Percentiles rank a stretch among this genome's conserved stretches.
Evolutionary conservation across 179 eudicot genomes (phyloP).

Genomic region (Beta corolliflora): DNA sequence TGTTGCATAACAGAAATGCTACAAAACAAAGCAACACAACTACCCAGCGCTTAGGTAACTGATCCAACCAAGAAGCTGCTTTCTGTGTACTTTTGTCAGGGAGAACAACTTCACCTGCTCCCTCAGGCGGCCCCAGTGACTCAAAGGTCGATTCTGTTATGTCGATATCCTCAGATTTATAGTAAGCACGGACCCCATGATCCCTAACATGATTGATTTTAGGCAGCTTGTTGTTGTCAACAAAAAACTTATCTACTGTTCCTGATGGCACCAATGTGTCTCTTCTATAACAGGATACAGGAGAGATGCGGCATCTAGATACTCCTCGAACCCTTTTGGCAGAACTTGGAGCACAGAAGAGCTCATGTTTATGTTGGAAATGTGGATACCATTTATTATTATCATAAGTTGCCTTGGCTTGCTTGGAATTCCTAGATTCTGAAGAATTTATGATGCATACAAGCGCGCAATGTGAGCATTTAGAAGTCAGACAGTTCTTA

Average conservation of each 20-base stretch:
- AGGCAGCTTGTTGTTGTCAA: slow-evolving; percentile 26
- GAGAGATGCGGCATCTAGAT: slow-evolving; percentile 39
- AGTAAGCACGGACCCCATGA: slow-evolving; percentile 52
- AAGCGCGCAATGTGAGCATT: slow-evolving; percentile 45
- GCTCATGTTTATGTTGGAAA: slow-evolving; percentile 32
- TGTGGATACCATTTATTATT: slow-evolving; percentile 23
- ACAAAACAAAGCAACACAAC: slow-evolving; percentile 87
- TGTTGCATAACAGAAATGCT: slow-evolving; percentile 90
- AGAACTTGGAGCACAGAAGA: slow-evolving; percentile 29
- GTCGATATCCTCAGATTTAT: slow-evolving; percentile 80
- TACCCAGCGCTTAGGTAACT: slow-evolving; percentile 87
- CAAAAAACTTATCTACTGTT: slow-evolving; percentile 40
- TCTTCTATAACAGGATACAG: slow-evolving; percentile 32
- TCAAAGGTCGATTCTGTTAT: slow-evolving; percentile 52
- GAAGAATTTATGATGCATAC: slow-evolving; percentile 36
- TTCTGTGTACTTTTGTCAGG: slow-evolving; percentile 40
- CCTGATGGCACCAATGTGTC: slow-evolving; percentile 43
- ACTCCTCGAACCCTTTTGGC: slow-evolving; percentile 38
- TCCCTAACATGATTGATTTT: slow-evolving; percentile 36
- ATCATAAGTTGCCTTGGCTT: slow-evolving; percentile 20
- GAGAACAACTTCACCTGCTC: slow-evolving; percentile 50
- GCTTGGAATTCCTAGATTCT: slow-evolving; percentile 32
- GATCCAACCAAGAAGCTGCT: slow-evolving; percentile 53
- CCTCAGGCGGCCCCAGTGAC: slow-evolving; percentile 55
- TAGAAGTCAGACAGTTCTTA: slow-evolving; percentile 35